Base-by-base conservation (phyloP, 2,329 filamentous ascomycete genomes). In the Cercospora sp. region DNA sequence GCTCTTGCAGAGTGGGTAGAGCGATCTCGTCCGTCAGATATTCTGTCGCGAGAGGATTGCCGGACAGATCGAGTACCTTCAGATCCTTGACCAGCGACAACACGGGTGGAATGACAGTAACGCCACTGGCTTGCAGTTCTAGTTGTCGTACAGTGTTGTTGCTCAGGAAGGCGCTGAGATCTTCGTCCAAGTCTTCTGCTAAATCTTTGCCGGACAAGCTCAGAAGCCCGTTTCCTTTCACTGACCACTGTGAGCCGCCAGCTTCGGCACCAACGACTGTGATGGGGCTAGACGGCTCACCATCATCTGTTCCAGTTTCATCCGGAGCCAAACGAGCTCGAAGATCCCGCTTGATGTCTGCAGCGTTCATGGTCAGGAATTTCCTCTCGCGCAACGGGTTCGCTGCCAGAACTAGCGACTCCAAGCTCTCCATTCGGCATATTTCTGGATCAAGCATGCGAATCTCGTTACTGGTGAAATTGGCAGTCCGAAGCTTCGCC, bases 361-460 rank as follows among this genome's bases (percentile, higher is more conserved):
- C 91, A 0, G 91, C 93, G 23, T 86, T 86, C 81, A 96, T 91
- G 0, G 87, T 90, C 13, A 94, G 83, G 72, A 95, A 93, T 77
- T 93, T 97, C 77, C 91, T 93, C 77, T 97, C 93, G 13, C 91
- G 86, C 13, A 99, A 82, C 0, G 95, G 95, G 75, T 99, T 99
- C n/a, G 93, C 93, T 53, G 89, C 89, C 33, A 99, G 83, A 4
- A 90, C 88, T 51, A 98, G 86, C 76, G 89, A 89, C 20, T 88
- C 85, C 9, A 99, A 81, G 55, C 81, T 89, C 5, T 92, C 88
- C 93, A 98, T 97, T 28, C 87, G 82, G 5, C 90, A 91, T 67
- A 98, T 87, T 71, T 89, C 89, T 0, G 92, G 86, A 31, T 95
- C 91, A 7, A 99, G 79, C 12, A 87, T 83, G 2, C 87, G 88